phyloP scores from a whole-genome alignment of 352 stramenopile species.

The Phytopythium delawarense region DNA sequence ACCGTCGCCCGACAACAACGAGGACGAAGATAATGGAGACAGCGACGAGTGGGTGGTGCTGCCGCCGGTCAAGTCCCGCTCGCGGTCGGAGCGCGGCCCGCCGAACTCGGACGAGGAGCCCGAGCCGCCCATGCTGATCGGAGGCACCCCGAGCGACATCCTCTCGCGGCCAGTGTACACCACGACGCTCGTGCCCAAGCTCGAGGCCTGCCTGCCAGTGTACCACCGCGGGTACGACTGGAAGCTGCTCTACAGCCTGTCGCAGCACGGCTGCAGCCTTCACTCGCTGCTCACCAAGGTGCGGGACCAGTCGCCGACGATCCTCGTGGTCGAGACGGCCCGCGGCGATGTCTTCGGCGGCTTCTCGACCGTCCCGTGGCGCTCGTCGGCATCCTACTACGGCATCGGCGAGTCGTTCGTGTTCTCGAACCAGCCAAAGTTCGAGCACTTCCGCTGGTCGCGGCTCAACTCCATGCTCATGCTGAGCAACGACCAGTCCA shows the following conservation, averaged over 20 bases:
- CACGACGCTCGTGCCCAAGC: constrained; percentile 47
- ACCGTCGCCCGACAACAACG: constrained; percentile 9
- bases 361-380: constrained; percentile 47
- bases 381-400: constrained; percentile 54
- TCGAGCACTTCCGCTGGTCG: constrained; percentile 63
- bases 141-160: constrained; percentile 35
- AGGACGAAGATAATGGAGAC: constrained; percentile 3
- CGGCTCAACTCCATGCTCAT: constrained; percentile 64
- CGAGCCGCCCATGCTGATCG: constrained; percentile 43
- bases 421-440: constrained; percentile 55
- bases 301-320: constrained; percentile 30
- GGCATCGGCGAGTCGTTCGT: constrained; percentile 70
- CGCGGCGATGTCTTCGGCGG: constrained; percentile 63
- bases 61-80: constrained; percentile 20
- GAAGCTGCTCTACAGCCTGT: constrained; percentile 55
- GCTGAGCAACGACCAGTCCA: constrained; percentile 59
- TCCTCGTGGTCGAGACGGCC: constrained; percentile 63
- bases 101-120: constrained; percentile 26
- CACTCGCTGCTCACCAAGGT: constrained; percentile 50
- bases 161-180: constrained; percentile 34
- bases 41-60: constrained; percentile 1
- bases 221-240: constrained; percentile 59
- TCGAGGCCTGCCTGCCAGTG: constrained; percentile 50
- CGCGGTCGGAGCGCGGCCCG: constrained; percentile 26
- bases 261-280: constrained; percentile 65